phyloP scores from a whole-genome alignment of 371 early-diverging fungal species.

The Syncephalastrum racemosum region DNA sequence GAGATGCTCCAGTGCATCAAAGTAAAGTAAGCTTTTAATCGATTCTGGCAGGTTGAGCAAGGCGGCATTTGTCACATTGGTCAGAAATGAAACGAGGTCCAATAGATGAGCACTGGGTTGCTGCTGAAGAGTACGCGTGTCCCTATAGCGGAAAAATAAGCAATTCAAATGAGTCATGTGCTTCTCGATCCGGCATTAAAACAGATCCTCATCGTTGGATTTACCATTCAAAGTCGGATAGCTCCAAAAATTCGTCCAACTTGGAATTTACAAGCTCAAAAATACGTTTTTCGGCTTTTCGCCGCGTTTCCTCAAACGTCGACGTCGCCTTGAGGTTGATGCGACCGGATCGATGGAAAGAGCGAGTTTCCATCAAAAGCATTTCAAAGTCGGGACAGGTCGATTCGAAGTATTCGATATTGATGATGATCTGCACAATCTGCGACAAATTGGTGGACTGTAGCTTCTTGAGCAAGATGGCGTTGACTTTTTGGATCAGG shows the following conservation, averaged over 20 bases:
- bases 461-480: slow-evolving; percentile 67
- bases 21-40: slow-evolving; percentile 70
- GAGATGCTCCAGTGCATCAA: slow-evolving; percentile 76
- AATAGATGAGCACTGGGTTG: slow-evolving; percentile 68
- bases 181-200: background rate
- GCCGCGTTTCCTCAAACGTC: slow-evolving; percentile 71
- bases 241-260: slow-evolving; percentile 77
- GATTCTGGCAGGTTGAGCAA: slow-evolving; percentile 68
- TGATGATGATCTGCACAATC: slow-evolving; percentile 82
- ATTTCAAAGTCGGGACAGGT: slow-evolving; percentile 81
- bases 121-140: slow-evolving; percentile 34
- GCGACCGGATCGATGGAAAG: slow-evolving; percentile 56
- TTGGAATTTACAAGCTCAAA: slow-evolving; percentile 81
- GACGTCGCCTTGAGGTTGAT: slow-evolving; percentile 70
- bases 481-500: slow-evolving; percentile 72
- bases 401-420: slow-evolving; percentile 78
- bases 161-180: background rate
- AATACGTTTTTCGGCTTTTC: slow-evolving; percentile 76
- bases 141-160: slow-evolving; percentile 21
- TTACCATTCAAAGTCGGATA: slow-evolving; percentile 84
- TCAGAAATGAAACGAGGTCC: slow-evolving; percentile 73
- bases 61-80: slow-evolving; percentile 70
- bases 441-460: slow-evolving; percentile 68
- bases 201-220: background rate
- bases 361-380: slow-evolving; percentile 67